Evolutionary conservation across 305 asterid species (phyloP).

Genomic region (Rubia peregrina): DNA sequence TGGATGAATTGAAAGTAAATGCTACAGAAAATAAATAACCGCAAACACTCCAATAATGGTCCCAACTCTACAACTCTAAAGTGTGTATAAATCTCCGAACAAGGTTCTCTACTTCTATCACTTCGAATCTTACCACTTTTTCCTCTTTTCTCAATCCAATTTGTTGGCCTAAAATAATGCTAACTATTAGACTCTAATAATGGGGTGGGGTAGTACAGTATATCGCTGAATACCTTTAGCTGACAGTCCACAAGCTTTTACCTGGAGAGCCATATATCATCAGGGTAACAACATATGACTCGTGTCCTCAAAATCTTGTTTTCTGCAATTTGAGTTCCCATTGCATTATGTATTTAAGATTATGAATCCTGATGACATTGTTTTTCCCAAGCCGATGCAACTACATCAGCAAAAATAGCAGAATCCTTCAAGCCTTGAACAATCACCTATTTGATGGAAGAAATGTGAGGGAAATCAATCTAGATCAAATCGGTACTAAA

Average conservation of each 20-base stretch:
- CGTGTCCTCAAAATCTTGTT: slow-evolving; percentile 12
- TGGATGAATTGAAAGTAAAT: no score
- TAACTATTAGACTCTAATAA: no score
- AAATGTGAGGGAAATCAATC: not conserved
- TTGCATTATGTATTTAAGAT: not conserved
- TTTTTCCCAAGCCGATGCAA: slow-evolving; percentile 19
- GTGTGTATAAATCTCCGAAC: no score
- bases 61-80: no score
- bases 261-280: not conserved
- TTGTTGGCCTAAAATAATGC: no score
- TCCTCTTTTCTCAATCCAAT: no score
- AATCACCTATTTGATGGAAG: slow-evolving; percentile 24
- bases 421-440: slow-evolving; percentile 38
- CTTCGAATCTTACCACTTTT: no score
- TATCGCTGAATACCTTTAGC: not conserved
- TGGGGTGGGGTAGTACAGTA: not conserved
- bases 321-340: slow-evolving; percentile 18
- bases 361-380: not conserved
- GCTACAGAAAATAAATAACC: no score
- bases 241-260: not conserved
- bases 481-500: not conserved
- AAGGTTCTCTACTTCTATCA: no score
- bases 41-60: no score
- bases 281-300: slow-evolving; percentile 15
- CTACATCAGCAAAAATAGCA: slow-evolving; percentile 29